Base-by-base conservation (phyloP, 345 rosid species). In the Eucalyptus polybractea region DNA sequence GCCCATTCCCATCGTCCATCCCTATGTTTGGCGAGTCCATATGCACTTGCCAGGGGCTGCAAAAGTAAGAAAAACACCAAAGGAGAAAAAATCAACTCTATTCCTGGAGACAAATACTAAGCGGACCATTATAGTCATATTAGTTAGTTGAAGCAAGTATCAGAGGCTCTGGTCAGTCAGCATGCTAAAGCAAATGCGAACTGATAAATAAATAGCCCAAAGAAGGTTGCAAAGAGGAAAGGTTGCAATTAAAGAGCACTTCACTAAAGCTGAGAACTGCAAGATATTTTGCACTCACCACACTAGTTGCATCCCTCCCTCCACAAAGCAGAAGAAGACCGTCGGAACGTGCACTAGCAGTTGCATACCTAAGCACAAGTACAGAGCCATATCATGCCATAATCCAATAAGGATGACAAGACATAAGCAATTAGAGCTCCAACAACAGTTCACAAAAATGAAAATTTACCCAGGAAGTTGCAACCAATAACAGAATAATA, bases 1-100 rank as follows among this genome's bases (percentile, higher is more conserved):
- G 99, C 99, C 99, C 99, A 98, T 91, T 98, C 99, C 99, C 99
- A 98, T 87, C 99, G 98, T 72, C 99, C 99, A 92, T 98, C 99
- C 93, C 99, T 95, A 88, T 98, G 99, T 92, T 98, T 98, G 81
- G 99, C 99, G 89, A 98, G 98, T 87, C 99, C 99, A 94, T 98
- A 98, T 85, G 99, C 99, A 92, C 99, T 97, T 51, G 99, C 96
- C 89, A 96, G 91, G 45, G 99, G 99, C 99, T 98, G 95, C 90
- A 92, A 90, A 88, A 89, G 10, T 33, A 86, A 49, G 87, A 88
- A 58, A 45, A 51, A 90, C 60, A 87, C n/a, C 50, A 47, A 86
- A 15, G 10, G 86, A 31, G 51, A 85, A 50, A 87, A 89, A n/a
- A 24, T 76, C 47, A 76, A 76, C 25, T 49, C 44, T 49, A 49